Base-by-base conservation (phyloP, 2,329 filamentous ascomycete species). In the Alternaria consortialis region DNA sequence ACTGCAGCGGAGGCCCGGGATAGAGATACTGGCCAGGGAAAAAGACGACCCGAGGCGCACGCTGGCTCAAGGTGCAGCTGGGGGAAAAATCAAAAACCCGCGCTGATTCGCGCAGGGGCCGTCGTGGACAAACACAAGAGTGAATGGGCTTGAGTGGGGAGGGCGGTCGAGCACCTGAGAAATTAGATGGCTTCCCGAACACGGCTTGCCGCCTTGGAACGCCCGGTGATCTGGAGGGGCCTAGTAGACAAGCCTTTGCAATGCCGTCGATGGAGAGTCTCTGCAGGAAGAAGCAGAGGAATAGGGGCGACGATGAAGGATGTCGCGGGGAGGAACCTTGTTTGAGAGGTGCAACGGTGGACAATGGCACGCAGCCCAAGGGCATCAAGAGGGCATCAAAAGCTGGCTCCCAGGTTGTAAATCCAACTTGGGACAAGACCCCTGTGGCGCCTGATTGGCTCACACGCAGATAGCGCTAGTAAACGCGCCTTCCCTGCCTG, bases 151-250 rank as follows among this genome's bases (percentile, higher is more conserved):
- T 34, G 32, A 43, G 50, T 44, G 36, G 55, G 43, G 32, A 59
- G 29, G 65, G 67, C 66, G 69, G 64, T 62, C 64, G 63, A 63
- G 62, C 44, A 59, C 46, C 32, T 42, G 59, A 62, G 71, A 74
- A 72, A 74, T 74, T 73, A 71, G 70, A 72, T 68, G 62, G 58
- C 65, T 64, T 66, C 51, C 60, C 61, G 57, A 60, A 60, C 55
- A 61, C 63, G 66, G 68, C 61, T 63, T 67, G 67, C 67, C 65
- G 63, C 57, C 58, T 63, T 67, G 53, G 68, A 64, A 60, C 43
- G 59, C 48, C 58, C 55, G 58, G 59, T 51, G 67, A 67, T 66
- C 62, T 68, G 60, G 68, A 68, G 65, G 68, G 67, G 68, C 56
- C 65, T 55, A 44, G 23, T 15, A 42, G 20, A 47, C 43, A 36